These are phyloP conservation scores for Hypomontagnella monticulosa DNA, from an alignment of 495 filamentous ascomycete species.

Conservation along the genomic window DNA sequence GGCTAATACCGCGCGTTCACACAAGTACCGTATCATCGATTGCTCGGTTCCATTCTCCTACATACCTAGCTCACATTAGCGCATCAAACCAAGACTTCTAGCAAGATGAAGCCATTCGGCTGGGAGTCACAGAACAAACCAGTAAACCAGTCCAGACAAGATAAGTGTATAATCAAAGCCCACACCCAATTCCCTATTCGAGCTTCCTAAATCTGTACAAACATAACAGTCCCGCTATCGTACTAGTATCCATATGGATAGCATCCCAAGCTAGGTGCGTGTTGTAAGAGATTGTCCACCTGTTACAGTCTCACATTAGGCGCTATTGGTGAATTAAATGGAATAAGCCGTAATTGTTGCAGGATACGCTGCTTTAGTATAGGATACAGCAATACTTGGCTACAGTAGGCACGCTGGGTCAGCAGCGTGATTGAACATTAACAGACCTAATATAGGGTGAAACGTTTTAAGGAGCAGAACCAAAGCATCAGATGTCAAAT, in stretches of 20 bases:
- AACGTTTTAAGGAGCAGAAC: conserved; percentile 30
- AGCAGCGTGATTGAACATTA: conserved; percentile 24
- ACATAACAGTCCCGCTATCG: conserved; percentile 1
- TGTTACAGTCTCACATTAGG: conserved; percentile 20
- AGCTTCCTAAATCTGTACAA: conserved; percentile 1
- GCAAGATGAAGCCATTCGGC: conserved; percentile 29
- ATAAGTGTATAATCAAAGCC: neutral
- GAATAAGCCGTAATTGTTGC: conserved; percentile 12
- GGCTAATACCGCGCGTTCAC: conserved; percentile 35
- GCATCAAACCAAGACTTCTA: conserved; percentile 23
- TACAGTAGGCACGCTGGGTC: conserved; percentile 18
- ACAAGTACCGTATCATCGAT: conserved; percentile 41
- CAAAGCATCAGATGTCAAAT: conserved; percentile 34
- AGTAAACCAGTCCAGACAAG: too few relatives aligned
- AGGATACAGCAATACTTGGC: conserved; percentile 16
- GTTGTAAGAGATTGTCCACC: conserved; percentile 11
- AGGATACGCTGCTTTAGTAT: conserved; percentile 15
- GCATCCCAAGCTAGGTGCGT: neutral
- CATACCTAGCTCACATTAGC: conserved; percentile 35
- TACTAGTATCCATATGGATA: too few relatives aligned
- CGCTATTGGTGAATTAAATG: conserved; percentile 6
- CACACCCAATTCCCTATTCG: neutral
- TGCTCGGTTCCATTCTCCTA: conserved; percentile 34
- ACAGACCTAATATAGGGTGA: conserved; percentile 38
- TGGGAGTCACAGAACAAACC: conserved; percentile 7